Evolutionary conservation across 2,329 filamentous ascomycete species (phyloP), one percentile per base, ranked within the genome.

Genomic region (Trichothecium sympodiale): DNA sequence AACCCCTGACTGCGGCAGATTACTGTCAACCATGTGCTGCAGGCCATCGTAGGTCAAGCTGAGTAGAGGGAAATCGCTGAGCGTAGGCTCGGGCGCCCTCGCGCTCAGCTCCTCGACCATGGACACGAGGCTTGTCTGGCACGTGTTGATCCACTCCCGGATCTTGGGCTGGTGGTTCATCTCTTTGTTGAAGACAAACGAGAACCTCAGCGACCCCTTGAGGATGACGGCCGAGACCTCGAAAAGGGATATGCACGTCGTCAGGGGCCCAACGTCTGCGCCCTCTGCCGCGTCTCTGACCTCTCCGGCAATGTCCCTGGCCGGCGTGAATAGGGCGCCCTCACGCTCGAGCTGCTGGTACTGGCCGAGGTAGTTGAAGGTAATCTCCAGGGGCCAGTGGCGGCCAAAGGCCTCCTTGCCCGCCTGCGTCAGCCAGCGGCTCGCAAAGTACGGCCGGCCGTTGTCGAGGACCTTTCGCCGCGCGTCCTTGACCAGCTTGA

Each of bases 331-430:
- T 0, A 53, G 41, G 4, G 48, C 48, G 1, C 41, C 49, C 2
- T 45, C 39, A 4, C 44, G 45, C 17, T 55, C 51, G 1, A 55
- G 43, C 8, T 55, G 52, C 14, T 55, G 52, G 17, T 49, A 55
- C 23, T 43, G 41, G 1, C 34, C 60, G 50, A 8, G 63, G 39
- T 66, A 71, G 44, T 71, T 71, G 51, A 71, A 68, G 0, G 63
- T 47, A 2, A 71, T 41, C 42, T 72, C 69, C 38, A 65, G 56
- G 1, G 53, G 46, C 16, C 48, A 49, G 39, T 61, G 54, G 2
- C 54, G 43, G 2, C 41, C 40, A 41, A 57, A 62, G 18, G 27
- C 57, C 18, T 27, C 31, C 18, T 25, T 43, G 2, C 54, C 53
- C 1, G 48, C 45, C 17, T 46, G 36, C 25, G 44, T 56, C 32